Evolutionary conservation across 2,329 filamentous ascomycete species (phyloP).

Genomic region (Lachnellula cervina): DNA sequence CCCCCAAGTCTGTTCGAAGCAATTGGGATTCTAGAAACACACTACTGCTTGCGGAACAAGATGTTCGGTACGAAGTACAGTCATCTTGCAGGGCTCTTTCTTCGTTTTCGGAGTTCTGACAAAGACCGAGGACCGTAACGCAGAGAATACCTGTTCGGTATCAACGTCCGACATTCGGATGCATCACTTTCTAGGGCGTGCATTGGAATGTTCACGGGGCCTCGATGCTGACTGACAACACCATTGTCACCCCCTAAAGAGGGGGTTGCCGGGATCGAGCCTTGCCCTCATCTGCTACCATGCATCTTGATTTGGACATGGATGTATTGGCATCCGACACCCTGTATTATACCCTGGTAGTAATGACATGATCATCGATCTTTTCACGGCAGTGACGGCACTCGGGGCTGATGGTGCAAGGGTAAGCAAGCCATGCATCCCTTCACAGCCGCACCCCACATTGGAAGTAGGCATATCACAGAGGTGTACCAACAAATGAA

Average conservation of each 20-base stretch:
- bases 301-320: constrained; percentile 15
- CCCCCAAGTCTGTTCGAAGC: not conserved
- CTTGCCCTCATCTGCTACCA: constrained; percentile 14
- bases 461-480: not conserved
- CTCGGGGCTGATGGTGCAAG: constrained; percentile 13
- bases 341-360: constrained; percentile 15
- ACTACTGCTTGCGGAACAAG: not conserved
- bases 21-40: not conserved
- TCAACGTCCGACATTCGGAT: not conserved
- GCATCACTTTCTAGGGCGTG: not conserved
- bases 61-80: constrained; percentile 18
- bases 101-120: not conserved
- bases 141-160: constrained; percentile 5
- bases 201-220: constrained; percentile 7
- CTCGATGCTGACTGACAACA: constrained; percentile 12
- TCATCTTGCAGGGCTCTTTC: constrained; percentile 12
- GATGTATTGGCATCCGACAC: constrained; percentile 17
- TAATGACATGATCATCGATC: constrained; percentile 16
- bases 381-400: constrained; percentile 15
- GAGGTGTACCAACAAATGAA: not conserved
- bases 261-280: constrained; percentile 14
- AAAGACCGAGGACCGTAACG: constrained; percentile 1
- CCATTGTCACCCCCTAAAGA: no score
- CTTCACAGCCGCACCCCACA: not conserved
- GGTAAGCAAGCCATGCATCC: not conserved